phyloP scores from a whole-genome alignment of 768 basidiomycete genomes.

The Ramaria sp. region DNA sequence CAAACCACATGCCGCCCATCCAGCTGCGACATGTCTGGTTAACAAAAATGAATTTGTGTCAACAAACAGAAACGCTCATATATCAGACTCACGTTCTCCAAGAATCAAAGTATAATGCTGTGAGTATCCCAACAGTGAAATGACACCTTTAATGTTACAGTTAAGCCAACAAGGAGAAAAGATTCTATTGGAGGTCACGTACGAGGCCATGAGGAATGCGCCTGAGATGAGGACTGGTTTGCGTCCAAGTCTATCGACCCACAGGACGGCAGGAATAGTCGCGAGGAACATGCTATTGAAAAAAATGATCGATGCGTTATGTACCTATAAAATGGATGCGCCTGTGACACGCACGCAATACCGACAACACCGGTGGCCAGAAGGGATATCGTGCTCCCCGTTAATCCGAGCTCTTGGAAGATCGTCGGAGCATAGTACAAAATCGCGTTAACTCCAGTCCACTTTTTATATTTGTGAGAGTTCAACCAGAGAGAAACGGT shows the following conservation, averaged over 20 bases:
- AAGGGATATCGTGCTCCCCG: slow-evolving; percentile 46
- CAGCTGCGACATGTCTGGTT: slow-evolving; percentile 36
- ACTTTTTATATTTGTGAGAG: too few relatives aligned
- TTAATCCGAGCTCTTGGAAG: slow-evolving; percentile 48
- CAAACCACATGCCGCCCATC: slow-evolving; percentile 59
- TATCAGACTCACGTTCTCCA: slow-evolving; percentile 34
- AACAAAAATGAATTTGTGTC: not conserved
- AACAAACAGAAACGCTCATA: not conserved
- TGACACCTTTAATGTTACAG: slow-evolving; percentile 40
- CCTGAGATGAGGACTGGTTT: slow-evolving; percentile 67
- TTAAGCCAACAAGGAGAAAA: slow-evolving; percentile 3
- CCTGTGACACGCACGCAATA: slow-evolving; percentile 47
- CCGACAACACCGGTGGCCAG: slow-evolving; percentile 67
- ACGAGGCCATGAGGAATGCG: slow-evolving; percentile 62
- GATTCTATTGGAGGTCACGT: slow-evolving; percentile 12
- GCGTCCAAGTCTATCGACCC: slow-evolving; percentile 65
- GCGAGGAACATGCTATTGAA: slow-evolving; percentile 52
- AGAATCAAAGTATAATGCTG: slow-evolving; percentile 43
- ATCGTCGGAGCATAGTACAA: slow-evolving; percentile 70
- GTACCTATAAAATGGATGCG: not conserved
- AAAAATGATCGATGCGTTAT: not conserved
- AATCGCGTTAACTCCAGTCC: slow-evolving; percentile 29
- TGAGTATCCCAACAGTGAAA: slow-evolving; percentile 56
- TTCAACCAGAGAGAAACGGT: too few relatives aligned
- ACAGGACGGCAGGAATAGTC: slow-evolving; percentile 75